phyloP scores from a whole-genome alignment of 2,329 filamentous ascomycete species.

The Nemania sp. region DNA sequence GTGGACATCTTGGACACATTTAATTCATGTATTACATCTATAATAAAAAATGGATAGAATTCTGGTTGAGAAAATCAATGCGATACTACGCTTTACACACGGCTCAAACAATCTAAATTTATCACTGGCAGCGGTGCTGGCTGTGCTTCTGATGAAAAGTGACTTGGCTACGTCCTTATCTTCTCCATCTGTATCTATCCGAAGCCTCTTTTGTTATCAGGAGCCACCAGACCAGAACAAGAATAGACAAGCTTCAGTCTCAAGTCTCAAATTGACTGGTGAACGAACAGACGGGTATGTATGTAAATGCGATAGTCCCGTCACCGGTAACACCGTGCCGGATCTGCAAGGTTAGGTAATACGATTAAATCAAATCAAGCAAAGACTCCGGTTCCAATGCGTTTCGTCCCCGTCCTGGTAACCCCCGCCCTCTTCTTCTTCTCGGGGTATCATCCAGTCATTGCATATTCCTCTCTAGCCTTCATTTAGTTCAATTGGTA shows the following conservation, averaged over 20 bases:
- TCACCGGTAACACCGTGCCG: conserved; percentile 4
- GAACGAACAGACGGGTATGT: background rate
- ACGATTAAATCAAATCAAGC: conserved; percentile 9
- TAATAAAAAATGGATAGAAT: too few relatives aligned
- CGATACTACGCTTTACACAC: background rate
- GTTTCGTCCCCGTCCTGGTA: background rate
- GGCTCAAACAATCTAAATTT: too few relatives aligned
- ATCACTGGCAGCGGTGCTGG: background rate
- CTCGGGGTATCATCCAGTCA: conserved; percentile 26
- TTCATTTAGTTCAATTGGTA: background rate
- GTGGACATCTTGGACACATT: too few relatives aligned
- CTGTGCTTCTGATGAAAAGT: too few relatives aligned
- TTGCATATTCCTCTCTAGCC: background rate
- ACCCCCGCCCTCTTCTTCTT: background rate
- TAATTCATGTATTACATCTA: too few relatives aligned
- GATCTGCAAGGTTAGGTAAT: background rate
- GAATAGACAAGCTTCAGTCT: background rate
- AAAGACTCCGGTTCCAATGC: conserved; percentile 37
- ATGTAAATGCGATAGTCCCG: conserved; percentile 27
- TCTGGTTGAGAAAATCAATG: background rate
- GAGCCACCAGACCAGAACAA: too few relatives aligned
- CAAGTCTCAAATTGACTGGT: conserved; percentile 2
- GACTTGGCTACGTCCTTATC: too few relatives aligned
- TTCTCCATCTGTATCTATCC: background rate
- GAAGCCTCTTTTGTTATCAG: too few relatives aligned